Conservation (phyloP, 768 basidiomycete species). For the Russula olivacea region DNA sequence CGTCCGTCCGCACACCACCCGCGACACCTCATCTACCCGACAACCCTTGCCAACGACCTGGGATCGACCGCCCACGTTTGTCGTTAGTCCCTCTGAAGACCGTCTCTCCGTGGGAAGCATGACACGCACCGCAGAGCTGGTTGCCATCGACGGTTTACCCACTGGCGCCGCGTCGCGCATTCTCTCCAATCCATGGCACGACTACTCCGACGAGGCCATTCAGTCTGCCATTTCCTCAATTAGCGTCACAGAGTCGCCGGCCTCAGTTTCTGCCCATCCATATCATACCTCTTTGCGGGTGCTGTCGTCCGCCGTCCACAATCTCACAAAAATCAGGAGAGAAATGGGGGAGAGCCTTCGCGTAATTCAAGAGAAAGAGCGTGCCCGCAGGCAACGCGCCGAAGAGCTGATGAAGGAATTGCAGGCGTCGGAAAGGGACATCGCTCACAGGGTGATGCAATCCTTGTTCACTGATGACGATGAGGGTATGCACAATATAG, state of each 20-base stretch:
- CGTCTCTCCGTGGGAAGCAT: neutral
- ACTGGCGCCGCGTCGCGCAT: constrained; percentile 40
- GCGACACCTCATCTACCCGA: constrained; percentile 32
- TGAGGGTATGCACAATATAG: constrained; percentile 42
- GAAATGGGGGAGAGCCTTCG: constrained; percentile 60
- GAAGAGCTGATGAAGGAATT: constrained; percentile 54
- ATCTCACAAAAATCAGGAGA: constrained; percentile 47
- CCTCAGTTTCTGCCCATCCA: constrained; percentile 45
- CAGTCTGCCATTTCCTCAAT: constrained; percentile 54
- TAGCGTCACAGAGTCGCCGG: constrained; percentile 40
- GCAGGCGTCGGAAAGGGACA: constrained; percentile 53
- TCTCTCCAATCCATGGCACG: constrained; percentile 69
- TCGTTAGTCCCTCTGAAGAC: constrained; percentile 25
- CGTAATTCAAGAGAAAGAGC: constrained; percentile 54
- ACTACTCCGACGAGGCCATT: constrained; percentile 69
- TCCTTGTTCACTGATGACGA: constrained; percentile 52
- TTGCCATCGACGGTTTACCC: constrained; percentile 9
- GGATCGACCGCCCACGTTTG: constrained; percentile 30
- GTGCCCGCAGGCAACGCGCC: constrained; percentile 44
- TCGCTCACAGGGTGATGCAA: constrained; percentile 61
- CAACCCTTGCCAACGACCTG: constrained; percentile 37
- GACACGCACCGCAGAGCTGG: constrained; percentile 7
- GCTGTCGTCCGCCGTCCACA: constrained; percentile 61
- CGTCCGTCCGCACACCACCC: constrained; percentile 30
- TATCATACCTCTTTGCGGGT: constrained; percentile 65